Conservation (phyloP, 192 early-diverging fungal genomes). For the Haplosporangium gracile region DNA sequence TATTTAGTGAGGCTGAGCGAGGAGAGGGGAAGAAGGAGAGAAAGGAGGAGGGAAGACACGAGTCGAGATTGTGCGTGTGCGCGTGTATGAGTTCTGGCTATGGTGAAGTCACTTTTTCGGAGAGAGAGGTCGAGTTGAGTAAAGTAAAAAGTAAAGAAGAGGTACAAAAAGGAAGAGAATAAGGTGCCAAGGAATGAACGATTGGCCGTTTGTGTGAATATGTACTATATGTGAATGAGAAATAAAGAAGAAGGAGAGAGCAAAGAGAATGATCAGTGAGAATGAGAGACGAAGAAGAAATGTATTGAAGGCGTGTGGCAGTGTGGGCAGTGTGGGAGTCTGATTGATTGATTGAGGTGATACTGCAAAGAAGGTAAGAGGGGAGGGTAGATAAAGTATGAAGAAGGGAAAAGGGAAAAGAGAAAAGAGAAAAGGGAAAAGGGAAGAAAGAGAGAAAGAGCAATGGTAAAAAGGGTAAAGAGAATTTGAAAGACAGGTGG, state of each 20-base stretch:
- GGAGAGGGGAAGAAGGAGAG: not conserved
- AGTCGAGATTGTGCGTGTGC: not conserved
- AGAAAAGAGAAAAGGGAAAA: not conserved
- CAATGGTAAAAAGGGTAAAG: not conserved
- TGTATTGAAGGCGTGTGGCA: not conserved
- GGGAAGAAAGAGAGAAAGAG: not conserved
- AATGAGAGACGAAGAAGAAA: not conserved
- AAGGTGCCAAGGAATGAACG: not conserved
- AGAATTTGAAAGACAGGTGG: not conserved
- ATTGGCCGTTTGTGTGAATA: not conserved
- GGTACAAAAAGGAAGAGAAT: not conserved
- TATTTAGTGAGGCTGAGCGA: not conserved
- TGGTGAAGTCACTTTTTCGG: too few relatives aligned
- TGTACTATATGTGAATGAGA: not conserved
- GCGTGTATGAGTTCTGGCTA: too few relatives aligned
- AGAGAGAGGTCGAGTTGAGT: not conserved
- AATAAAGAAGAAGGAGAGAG: conserved; percentile 9
- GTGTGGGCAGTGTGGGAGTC: conserved; percentile 6
- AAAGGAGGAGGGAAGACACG: not conserved
- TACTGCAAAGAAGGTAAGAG: not conserved
- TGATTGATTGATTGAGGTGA: not conserved
- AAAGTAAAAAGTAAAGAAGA: not conserved
- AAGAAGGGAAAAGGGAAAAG: not conserved
- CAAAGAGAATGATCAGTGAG: conserved; percentile 1
- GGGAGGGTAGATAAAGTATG: not conserved